Base-by-base conservation (phyloP, 2,329 filamentous ascomycete genomes). In the Incumbomyces delicatus region DNA sequence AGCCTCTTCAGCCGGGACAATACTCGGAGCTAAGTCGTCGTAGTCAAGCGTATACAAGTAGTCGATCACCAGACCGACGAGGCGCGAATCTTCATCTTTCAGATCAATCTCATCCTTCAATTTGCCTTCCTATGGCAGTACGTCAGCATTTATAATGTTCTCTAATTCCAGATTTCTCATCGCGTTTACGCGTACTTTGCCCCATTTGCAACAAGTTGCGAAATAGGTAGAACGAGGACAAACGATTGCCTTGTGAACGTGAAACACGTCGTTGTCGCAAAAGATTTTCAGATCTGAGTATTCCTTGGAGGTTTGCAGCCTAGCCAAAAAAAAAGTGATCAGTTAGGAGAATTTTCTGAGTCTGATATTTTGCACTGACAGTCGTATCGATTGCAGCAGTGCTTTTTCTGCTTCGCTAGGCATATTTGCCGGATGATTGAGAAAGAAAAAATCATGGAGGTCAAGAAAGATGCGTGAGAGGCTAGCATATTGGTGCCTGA, bases 281-380 rank as follows among this genome's bases (percentile, higher is more conserved):
- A 5, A 39, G 3, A 39, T 6, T 6, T 13, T 39, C 36, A 39
- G 17, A 22, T 39, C 36, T 3, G 36, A 39, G 13, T 39, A 39
- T 53, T 29, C 58, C 60, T 22, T 56, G 53, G 18, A 54, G 52
- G 46, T 53, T 57, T 36, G 33, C 33, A 35, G 16, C 33, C 16
- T 35, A 27, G 22, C 4, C 4, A 4, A 8, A 27, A 4, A 4
- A 27, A 5, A 5, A 27, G 22, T 27, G 8, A 27, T 27, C 8
- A 5, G 22, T 27, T 27, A 5, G 22, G 22, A n/a, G n/a, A n/a
- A n/a, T 27, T 27, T 27, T 27, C 5, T 27, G 22, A 27, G 4
- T 27, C 22, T 27, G 4, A 8, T 27, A 8, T 8, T 27, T 4
- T 8, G 8, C 5, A 27, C 22, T 27, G 22, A 27, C 22, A 4